Evolutionary conservation across 257 asterid species (phyloP), one percentile per base, ranked within the genome.

Genomic region (Apocynum venetum): DNA sequence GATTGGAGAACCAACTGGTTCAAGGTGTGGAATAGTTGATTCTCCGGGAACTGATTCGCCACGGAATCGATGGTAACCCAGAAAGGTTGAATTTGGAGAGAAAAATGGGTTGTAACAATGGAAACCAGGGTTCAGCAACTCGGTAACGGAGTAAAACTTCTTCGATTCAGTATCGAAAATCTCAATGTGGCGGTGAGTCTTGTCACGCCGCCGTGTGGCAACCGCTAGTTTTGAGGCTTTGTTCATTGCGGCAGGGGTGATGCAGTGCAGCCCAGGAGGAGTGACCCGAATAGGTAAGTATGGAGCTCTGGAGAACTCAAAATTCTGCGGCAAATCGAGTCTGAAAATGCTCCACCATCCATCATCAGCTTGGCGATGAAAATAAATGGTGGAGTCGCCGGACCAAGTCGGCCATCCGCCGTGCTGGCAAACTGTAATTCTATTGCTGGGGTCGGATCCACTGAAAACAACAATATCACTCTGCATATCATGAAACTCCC

Each of bases 271-370:
- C 12, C 97, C 97, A 2, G 93, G 83, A 0, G 97, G 97, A 38
- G 98, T 92, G 69, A 94, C 83, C 12, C 97, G 91, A 74, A 74
- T 4, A 1, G 96, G 90, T 2, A 86, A 77, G n/a, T 8, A 38
- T 1, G 80, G 20, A 53, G 41, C 79, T 8, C 43, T 86, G 1
- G 85, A 77, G 17, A 71, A 55, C 1, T 61, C 80, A 14, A 75
- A 85, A 69, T 79, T 69, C 0, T 38, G 75, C 0, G 84, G 84
- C 46, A 92, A 80, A 56, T 92, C 89, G 14, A 84, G 79, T 82
- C 85, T 67, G 85, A 73, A 92, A 74, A 94, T 85, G 86, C 97
- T 88, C 98, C 97, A 94, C 97, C 98, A 94, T 1, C 97, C 98
- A 74, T 94, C 97, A 31, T 92, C 95, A 0, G 90, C 84, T 76